Evolutionary conservation across 164 flowering plant genomes (phyloP).

Genomic region (Magnolia officinalis): DNA sequence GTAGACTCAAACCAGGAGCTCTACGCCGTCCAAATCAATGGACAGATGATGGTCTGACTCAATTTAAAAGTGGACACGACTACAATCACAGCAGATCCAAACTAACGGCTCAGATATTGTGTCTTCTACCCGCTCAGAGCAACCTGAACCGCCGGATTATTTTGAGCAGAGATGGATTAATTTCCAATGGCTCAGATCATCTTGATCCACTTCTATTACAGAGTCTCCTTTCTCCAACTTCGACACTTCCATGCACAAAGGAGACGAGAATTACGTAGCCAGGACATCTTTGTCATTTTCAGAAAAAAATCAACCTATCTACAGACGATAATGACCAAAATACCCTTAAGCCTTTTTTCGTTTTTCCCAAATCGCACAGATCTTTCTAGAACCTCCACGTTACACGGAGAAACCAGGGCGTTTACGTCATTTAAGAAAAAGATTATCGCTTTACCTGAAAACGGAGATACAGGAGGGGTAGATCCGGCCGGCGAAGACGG

Average conservation of each 20-base stretch:
- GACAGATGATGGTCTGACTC: too few relatives aligned
- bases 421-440: background rate
- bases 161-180: background rate
- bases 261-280: background rate
- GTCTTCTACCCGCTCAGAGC: background rate
- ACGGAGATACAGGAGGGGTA: constrained; percentile 46
- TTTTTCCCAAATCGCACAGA: background rate
- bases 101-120: background rate
- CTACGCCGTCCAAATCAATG: too few relatives aligned
- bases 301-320: background rate
- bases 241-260: too few relatives aligned
- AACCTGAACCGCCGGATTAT: background rate
- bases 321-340: background rate
- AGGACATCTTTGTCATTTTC: background rate
- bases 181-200: background rate
- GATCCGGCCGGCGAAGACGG: constrained; percentile 79
- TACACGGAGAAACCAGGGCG: background rate
- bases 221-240: too few relatives aligned
- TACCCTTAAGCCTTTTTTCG: background rate
- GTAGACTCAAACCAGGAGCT: too few relatives aligned
- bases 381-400: background rate
- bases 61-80: too few relatives aligned
- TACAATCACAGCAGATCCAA: background rate
- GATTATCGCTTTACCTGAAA: constrained; percentile 28
- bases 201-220: background rate